phyloP scores from a whole-genome alignment of 306 rosid species.

The Castanea crenata region DNA sequence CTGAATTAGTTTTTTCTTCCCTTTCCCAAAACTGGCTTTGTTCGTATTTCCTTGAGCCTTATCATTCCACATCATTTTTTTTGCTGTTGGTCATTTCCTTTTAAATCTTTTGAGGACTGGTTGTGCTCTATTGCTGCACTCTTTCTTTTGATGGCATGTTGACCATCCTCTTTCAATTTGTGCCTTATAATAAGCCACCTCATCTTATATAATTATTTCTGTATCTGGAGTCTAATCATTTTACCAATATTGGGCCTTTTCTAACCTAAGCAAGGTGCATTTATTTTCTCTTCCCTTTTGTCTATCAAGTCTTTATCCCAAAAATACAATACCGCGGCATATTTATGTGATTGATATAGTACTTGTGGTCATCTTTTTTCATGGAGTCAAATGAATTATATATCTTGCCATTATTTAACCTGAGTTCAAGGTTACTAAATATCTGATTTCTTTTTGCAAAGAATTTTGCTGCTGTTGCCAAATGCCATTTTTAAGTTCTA shows the following conservation, averaged over 20 bases:
- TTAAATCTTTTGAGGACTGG: background rate
- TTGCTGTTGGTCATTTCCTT: background rate
- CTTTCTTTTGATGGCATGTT: background rate
- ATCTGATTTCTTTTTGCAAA: background rate
- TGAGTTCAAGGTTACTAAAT: background rate
- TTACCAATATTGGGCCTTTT: background rate
- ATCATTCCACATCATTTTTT: background rate
- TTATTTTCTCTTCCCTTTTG: background rate
- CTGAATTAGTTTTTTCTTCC: background rate
- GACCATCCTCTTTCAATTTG: background rate
- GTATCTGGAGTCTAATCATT: background rate
- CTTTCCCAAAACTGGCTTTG: background rate
- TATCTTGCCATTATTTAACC: background rate
- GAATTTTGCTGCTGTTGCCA: background rate
- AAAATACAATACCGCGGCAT: background rate
- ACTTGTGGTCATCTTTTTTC: background rate
- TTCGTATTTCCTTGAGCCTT: background rate
- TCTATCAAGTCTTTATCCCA: background rate
- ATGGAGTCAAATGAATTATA: background rate
- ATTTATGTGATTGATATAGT: background rate
- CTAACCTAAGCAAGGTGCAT: conserved; percentile 7
- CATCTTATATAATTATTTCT: background rate
- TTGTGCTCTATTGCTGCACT: background rate
- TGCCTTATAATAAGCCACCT: background rate
- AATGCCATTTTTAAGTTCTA: background rate